phyloP scores from a whole-genome alignment of 129 eudicot species.

The Heracleum sosnowskyi region DNA sequence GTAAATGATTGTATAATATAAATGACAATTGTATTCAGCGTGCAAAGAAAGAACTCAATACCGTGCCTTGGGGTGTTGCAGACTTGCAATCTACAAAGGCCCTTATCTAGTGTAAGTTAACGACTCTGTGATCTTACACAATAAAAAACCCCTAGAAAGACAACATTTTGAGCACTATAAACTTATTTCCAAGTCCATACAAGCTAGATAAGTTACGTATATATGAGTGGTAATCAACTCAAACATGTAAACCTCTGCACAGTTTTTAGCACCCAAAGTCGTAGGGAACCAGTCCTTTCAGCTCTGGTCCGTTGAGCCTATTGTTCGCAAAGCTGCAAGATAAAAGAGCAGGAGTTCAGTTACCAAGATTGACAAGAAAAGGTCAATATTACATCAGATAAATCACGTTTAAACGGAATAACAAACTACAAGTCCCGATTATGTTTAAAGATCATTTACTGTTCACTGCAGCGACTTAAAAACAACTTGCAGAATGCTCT shows the following conservation, averaged over 20 bases:
- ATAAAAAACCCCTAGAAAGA: neutral
- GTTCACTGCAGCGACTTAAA: neutral
- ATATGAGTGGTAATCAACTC: neutral
- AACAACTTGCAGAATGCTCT: neutral
- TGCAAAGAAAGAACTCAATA: neutral
- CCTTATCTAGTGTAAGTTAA: neutral
- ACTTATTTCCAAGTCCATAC: neutral
- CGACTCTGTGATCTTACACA: neutral
- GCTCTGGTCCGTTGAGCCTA: constrained; percentile 74
- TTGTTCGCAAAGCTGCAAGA: constrained; percentile 52
- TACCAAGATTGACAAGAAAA: constrained; percentile 7
- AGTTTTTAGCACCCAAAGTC: constrained; percentile 68
- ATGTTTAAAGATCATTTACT: neutral
- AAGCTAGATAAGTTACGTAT: neutral
- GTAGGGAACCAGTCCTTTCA: constrained; percentile 76
- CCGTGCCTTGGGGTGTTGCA: neutral
- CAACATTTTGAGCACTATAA: neutral
- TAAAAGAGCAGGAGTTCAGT: neutral
- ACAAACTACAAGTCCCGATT: neutral
- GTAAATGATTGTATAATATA: neutral
- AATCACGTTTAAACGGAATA: neutral
- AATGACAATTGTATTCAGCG: neutral
- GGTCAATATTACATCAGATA: neutral
- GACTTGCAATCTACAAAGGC: neutral
- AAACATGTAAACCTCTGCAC: neutral